Evolutionary conservation across 2,329 filamentous ascomycete species (phyloP), one percentile per base, ranked within the genome.

Genomic region (Xenoacremonium recifei): DNA sequence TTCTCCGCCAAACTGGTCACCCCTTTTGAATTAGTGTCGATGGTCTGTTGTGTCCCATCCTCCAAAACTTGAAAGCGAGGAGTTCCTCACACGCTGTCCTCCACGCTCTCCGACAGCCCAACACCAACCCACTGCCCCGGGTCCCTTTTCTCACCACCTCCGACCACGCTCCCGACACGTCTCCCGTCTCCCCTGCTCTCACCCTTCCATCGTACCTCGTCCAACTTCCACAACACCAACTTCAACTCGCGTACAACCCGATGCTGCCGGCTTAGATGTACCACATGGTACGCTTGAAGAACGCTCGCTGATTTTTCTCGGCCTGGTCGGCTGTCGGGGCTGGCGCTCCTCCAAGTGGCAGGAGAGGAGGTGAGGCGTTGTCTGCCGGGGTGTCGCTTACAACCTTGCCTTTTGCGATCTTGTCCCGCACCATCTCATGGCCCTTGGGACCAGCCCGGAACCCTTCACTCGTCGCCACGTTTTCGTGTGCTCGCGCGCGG

Each of bases 401-500:
- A 1, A 56, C 55, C 3, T 60, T 45, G 11, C 69, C 67, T 49
- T 73, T 70, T 10, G 69, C 69, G 10, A 67, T 52, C 37, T 64
- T 61, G 37, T 70, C 66, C 2, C 60, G 54, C 5, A 58, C 54
- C 50, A 69, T 55, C 44, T 71, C 67, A 15, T 68, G 66, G 2
- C 67, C 71, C 53, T 75, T 73, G 32, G 69, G 63, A 10, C 70
- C 69, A 38, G 63, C 51, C 38, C 64, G 53, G 62, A 70, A 60
- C 57, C 76, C 67, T 12, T 71, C 67, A 13, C 71, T 75, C 0
- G 70, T 61, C 0, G 69, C 59, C 4, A 69, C 52, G 44, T 73
- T 63, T 57, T 92, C 84, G 51, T 99, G 93, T 4, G 82, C 73
- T 40, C 83, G 82, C 16, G 88, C 89, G 37, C 93, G 87, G 44